A percentile compares a stretch with the other conserved stretches of the same genome.
These are phyloP conservation scores for Setaria italica DNA, from an alignment of 202 grass and related monocot genomes.

Conservation along the genomic window DNA sequence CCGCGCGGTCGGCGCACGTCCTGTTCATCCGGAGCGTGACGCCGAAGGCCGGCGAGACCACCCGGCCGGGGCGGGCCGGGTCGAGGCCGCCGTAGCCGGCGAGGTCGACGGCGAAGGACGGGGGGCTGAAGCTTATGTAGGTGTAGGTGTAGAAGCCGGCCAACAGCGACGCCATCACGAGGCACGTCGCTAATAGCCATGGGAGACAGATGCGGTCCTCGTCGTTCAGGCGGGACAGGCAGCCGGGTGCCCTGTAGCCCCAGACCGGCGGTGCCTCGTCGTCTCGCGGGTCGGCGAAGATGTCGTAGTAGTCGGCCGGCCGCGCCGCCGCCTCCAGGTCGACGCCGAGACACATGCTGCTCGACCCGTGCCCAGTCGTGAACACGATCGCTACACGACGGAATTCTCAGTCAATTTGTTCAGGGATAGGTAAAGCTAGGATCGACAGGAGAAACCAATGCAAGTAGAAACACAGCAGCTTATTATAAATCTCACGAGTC, in stretches of 20 bases:
- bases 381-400: neutral
- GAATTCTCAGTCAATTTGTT: too few species aligned
- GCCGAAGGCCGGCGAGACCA: constrained; percentile 39
- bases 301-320: neutral
- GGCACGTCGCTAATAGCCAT: neutral
- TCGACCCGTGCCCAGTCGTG: neutral
- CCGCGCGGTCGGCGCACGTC: constrained; percentile 24
- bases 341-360: neutral
- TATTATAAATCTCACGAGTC: neutral
- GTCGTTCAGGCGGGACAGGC: neutral
- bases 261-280: neutral
- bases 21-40: constrained; percentile 25
- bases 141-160: neutral
- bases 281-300: constrained; percentile 14
- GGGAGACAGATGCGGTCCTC: neutral
- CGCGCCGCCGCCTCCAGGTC: neutral
- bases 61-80: neutral
- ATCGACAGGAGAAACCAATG: too few species aligned
- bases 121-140: neutral
- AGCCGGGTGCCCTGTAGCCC: constrained; percentile 9
- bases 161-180: neutral
- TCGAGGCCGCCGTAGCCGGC: constrained; percentile 32
- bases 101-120: constrained; percentile 28
- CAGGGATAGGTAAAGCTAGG: too few species aligned
- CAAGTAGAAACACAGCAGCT: too few species aligned